Evolutionary conservation across 306 rosid genomes (phyloP).

Genomic region (Prunus persica): DNA sequence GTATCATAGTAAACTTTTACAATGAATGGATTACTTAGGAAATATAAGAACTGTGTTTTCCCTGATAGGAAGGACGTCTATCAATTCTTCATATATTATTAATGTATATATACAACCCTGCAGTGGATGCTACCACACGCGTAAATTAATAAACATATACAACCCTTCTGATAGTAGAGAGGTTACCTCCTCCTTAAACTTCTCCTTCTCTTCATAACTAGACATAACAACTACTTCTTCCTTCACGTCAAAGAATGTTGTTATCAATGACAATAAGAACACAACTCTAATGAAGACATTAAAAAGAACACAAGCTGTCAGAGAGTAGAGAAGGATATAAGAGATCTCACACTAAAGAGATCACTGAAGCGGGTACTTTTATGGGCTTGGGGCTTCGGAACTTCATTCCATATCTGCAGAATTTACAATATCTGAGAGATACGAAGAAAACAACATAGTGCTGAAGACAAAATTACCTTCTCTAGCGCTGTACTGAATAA

Average conservation of each 20-base stretch:
- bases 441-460: slow-evolving; percentile 3
- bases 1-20: slow-evolving; percentile 23
- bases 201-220: slow-evolving; percentile 77
- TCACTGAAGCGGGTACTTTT: slow-evolving; percentile 68
- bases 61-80: background rate
- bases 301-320: background rate
- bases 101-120: background rate
- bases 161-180: slow-evolving; percentile 22
- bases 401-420: slow-evolving; percentile 79
- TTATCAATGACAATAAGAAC: slow-evolving; percentile 1
- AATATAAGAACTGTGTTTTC: background rate
- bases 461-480: slow-evolving; percentile 40
- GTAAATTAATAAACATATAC: slow-evolving; percentile 9
- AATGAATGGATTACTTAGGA: background rate
- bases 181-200: slow-evolving; percentile 84
- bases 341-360: slow-evolving; percentile 68
- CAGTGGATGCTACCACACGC: background rate
- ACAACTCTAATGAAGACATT: background rate
- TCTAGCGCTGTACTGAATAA: background rate
- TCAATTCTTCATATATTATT: background rate
- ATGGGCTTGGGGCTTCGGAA: slow-evolving; percentile 72
- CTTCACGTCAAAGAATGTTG: slow-evolving; percentile 38
- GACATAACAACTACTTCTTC: slow-evolving; percentile 90
- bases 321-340: background rate
- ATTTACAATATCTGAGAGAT: slow-evolving; percentile 20